Evolutionary conservation across 2,329 filamentous ascomycete genomes (phyloP).

Genomic region (Beauveria sp.): DNA sequence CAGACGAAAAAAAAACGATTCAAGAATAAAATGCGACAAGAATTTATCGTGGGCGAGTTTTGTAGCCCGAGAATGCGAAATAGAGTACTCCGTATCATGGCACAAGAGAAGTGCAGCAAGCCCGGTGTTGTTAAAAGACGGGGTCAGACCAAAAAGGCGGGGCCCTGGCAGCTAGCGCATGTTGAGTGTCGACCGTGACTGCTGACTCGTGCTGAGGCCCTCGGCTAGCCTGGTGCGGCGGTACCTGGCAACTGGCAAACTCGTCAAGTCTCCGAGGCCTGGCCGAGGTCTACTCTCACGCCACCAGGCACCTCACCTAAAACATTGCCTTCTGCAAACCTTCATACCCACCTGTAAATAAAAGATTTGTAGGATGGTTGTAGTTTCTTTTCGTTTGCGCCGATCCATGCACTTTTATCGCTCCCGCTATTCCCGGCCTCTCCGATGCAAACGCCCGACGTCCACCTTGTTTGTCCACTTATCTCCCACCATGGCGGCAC

Average conservation of each 20-base stretch:
- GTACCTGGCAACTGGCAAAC: not conserved
- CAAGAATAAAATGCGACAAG: not conserved
- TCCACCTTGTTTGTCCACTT: not conserved
- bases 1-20: not conserved
- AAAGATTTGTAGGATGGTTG: not conserved
- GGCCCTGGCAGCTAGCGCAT: not conserved
- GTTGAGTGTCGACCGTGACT: too few species aligned
- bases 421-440: not conserved
- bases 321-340: not conserved
- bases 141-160: not conserved
- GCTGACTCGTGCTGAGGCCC: not conserved
- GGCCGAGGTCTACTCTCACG: not conserved
- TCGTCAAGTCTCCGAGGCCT: too few species aligned
- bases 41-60: not conserved
- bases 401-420: not conserved
- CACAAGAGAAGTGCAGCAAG: not conserved
- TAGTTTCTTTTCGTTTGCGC: not conserved
- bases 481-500: not conserved
- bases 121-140: not conserved
- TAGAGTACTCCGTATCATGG: not conserved
- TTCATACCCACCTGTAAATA: too few species aligned
- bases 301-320: not conserved
- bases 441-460: not conserved
- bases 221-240: not conserved
- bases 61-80: constrained; percentile 1